Base-by-base conservation (phyloP, 768 basidiomycete genomes). In the Tulasnella calospora region DNA sequence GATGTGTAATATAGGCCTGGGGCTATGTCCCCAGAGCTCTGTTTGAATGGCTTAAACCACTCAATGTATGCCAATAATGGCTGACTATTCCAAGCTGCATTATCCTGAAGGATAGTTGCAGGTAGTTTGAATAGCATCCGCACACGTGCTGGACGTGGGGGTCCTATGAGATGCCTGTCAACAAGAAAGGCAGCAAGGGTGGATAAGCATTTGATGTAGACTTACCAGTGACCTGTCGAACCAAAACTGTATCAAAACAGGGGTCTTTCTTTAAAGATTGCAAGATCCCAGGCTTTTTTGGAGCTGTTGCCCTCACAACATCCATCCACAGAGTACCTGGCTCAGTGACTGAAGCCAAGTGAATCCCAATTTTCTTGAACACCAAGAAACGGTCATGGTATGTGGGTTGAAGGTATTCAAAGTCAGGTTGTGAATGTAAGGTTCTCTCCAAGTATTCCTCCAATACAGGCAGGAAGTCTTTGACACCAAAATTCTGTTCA, bases 41-140 rank as follows among this genome's bases (percentile, higher is more conserved):
- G 69, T 44, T 6, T 27, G 36, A 83, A 72, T 0, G 79, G 73
- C 0, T 76, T 83, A 74, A 81, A 83, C 81, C 82, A 83, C 30
- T 84, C 79, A 30, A 84, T 46, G 67, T 83, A 84, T 0, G 83
- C 81, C 21, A 83, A 79, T 0, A 79, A 79, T n/a, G 74, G 79
- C 3, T 79, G 30, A 30, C 71, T 72, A 13, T 71, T 12, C 51
- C 21, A 23, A 8, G 3, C 77, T 81, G 33, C 51, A 51, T 79
- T 72, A 36, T 77, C 40, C 6, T 6, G 23, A 12, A 51, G 5
- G 51, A 8, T 33, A n/a, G 81, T 79, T 0, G 80, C 23, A 13
- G 36, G 78, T 41, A 83, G 81, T 15, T 82, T 79, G 3, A 72
- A 33, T 4, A 51, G 67, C 12, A 83, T 72, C 47, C 78, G 80